Evolutionary conservation across 257 asterid species (phyloP).

Genomic region (Anisodus acutangulus): DNA sequence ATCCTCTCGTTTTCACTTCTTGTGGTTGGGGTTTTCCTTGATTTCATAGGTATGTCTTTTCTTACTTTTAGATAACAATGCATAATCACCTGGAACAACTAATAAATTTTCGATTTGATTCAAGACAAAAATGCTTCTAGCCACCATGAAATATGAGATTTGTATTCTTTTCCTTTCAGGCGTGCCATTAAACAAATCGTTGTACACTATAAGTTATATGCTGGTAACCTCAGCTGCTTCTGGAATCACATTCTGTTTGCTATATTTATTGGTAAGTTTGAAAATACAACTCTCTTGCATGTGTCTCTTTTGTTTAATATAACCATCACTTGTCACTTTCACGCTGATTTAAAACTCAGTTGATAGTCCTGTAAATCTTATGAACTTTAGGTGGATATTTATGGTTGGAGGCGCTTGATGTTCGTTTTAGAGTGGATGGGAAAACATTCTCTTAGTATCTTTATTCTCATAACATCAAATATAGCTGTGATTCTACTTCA

Average conservation of each 20-base stretch:
- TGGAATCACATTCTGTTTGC: constrained; percentile 76
- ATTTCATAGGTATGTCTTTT: constrained; percentile 57
- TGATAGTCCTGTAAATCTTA: neutral
- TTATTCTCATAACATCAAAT: constrained; percentile 72
- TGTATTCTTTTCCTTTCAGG: constrained; percentile 45
- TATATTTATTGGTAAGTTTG: constrained; percentile 61
- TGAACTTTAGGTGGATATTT: constrained; percentile 68
- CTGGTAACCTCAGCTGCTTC: constrained; percentile 75
- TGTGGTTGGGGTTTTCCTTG: constrained; percentile 64
- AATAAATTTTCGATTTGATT: constrained; percentile 2
- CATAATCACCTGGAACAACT: neutral
- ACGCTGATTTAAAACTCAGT: constrained; percentile 5
- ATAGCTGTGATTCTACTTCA: constrained; percentile 64
- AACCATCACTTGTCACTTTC: neutral
- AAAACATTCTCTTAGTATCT: constrained; percentile 69
- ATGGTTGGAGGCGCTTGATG: constrained; percentile 64
- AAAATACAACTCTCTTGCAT: neutral
- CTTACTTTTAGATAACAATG: neutral
- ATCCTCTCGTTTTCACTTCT: constrained; percentile 57
- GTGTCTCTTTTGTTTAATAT: neutral
- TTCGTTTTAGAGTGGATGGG: constrained; percentile 73
- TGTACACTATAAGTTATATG: constrained; percentile 75
- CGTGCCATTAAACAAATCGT: constrained; percentile 73
- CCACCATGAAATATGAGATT: constrained; percentile 25
- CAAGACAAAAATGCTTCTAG: neutral